These are phyloP conservation scores for Paramyrothecium roridum DNA, from an alignment of 2,329 filamentous ascomycete genomes.

Conservation along the genomic window DNA sequence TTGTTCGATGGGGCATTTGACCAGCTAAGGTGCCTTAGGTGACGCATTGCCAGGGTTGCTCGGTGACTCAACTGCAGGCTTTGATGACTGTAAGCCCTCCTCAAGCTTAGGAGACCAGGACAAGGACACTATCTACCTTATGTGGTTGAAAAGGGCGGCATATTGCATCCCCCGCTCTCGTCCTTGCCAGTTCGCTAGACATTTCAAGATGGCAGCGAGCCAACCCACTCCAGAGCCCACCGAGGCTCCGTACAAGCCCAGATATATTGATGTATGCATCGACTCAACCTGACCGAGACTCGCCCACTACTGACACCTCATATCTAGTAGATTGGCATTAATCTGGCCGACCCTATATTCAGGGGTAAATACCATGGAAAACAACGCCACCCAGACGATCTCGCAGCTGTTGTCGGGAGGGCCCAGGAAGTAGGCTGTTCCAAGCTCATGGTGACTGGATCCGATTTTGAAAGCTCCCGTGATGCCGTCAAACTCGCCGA, in stretches of 20 bases:
- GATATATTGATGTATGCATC: constrained; percentile 59
- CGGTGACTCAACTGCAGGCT: too few species aligned
- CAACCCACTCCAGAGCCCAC: constrained; percentile 10
- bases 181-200: not conserved
- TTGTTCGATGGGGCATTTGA: not conserved
- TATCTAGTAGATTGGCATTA: constrained; percentile 75
- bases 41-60: not conserved
- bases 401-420: constrained; percentile 73
- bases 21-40: not conserved
- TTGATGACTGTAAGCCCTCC: too few species aligned
- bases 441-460: constrained; percentile 93
- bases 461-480: constrained; percentile 74
- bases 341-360: constrained; percentile 90
- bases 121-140: not conserved
- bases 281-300: constrained; percentile 6
- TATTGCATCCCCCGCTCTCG: not conserved
- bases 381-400: constrained; percentile 69
- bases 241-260: constrained; percentile 32
- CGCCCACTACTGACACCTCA: constrained; percentile 3
- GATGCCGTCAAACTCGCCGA: constrained; percentile 72
- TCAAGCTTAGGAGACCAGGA: too few species aligned
- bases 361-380: constrained; percentile 80
- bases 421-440: constrained; percentile 75
- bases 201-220: constrained; percentile 22
- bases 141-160: constrained; percentile 2